phyloP scores from a whole-genome alignment of 139 green algal genomes.

The Chlorella sp. region DNA sequence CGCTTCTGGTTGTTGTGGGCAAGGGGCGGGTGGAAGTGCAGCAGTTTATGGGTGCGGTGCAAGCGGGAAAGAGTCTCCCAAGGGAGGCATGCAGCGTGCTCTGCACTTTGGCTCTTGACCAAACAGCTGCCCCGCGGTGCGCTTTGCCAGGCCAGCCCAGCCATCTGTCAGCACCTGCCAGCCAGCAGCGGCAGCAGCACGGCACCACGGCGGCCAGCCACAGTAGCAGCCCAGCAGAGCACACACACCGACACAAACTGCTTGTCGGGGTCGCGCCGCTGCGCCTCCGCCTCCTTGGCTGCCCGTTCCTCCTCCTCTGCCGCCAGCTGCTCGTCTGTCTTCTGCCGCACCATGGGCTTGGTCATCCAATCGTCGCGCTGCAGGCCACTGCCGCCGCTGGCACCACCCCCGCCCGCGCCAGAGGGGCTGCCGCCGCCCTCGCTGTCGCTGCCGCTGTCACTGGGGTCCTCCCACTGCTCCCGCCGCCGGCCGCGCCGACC shows the following conservation, averaged over 20 bases:
- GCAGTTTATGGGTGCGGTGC: too few species aligned
- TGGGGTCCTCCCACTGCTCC: constrained; percentile 14
- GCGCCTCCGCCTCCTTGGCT: not conserved
- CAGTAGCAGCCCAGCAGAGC: too few species aligned
- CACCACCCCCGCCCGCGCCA: not conserved
- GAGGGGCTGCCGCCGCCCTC: not conserved
- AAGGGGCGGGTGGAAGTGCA: not conserved
- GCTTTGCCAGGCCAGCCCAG: too few species aligned
- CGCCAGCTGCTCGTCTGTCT: constrained; percentile 29
- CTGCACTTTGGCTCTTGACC: too few species aligned
- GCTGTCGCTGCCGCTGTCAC: constrained; percentile 5
- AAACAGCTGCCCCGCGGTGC: too few species aligned
- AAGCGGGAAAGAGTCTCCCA: too few species aligned
- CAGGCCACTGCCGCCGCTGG: not conserved
- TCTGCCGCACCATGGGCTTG: constrained; percentile 53
- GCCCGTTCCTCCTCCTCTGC: constrained; percentile 37
- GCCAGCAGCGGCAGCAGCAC: not conserved
- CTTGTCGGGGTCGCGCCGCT: constrained; percentile 19
- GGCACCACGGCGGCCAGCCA: not conserved
- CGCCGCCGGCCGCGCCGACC: not conserved
- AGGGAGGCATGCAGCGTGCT: too few species aligned
- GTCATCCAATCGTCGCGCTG: constrained; percentile 86
- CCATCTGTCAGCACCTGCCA: not conserved
- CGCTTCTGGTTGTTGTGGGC: constrained; percentile 6
- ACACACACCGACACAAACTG: constrained; percentile 25